Base-by-base conservation (phyloP, 1,139 yeast genomes). In the Hanseniaspora uvarum region DNA sequence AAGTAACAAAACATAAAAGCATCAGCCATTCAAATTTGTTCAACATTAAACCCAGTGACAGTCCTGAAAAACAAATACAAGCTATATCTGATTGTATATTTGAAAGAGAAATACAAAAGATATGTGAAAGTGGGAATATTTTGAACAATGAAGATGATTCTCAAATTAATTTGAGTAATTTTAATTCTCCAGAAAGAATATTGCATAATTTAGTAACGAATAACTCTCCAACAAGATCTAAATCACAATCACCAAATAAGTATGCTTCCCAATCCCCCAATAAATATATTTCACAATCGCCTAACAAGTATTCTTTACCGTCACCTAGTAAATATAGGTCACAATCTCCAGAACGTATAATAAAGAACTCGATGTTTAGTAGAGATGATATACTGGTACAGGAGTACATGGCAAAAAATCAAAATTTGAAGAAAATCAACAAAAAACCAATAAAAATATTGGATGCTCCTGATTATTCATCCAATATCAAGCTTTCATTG, bases 391-490 rank as follows among this genome's bases (percentile, higher is more conserved):
- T 34, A 10, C 34, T 50, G 43, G 24, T 39, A n/a, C 33, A 26
- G 11, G 39, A 39, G 30, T 44, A 36, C 38, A 24, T 50, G n/a
- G 28, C 36, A 14, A 33, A 46, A 12, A 30, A 44, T 10, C 30
- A 70, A 18, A 70, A 77, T 61, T 66, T 77, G 46, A 71, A 95
- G 60, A 84, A 83, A 61, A 78, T 92, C 45, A 88, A 95, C 14
- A 80, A 87, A 0, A 87, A 88, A 16, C 97, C 98, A 0, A 96
- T 87, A 61, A 77, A 95, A 60, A 95, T 92, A 1, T 74, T 92
- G 48, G 99, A 92, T 70, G 98, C 98, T 0, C 99, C 98, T 0
- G 96, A 96, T 0, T 75, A 89, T 56, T 78, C 84, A 37, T 96
- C 92, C 67, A 98, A 92, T 69, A 94, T 88, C 67, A 92, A 92